phyloP scores from a whole-genome alignment of 1,284 basidiomycete species.

The Wallemia mellicola region DNA sequence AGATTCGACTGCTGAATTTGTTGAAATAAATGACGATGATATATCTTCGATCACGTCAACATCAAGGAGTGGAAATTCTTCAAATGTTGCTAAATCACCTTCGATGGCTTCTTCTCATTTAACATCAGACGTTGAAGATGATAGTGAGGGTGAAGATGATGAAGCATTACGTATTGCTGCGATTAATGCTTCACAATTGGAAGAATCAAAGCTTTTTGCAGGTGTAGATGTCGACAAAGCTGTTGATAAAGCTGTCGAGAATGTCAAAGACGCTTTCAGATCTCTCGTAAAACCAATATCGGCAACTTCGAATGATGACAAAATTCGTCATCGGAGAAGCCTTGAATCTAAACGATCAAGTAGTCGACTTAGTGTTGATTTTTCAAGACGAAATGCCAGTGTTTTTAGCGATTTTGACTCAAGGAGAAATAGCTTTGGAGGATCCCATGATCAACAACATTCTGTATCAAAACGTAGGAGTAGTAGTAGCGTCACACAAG shows the following conservation, averaged over 20 bases:
- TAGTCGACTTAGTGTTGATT: constrained; percentile 1
- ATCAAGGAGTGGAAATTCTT: not conserved
- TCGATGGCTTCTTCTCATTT: not conserved
- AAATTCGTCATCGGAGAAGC: constrained; percentile 1
- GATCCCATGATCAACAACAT: not conserved
- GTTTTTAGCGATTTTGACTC: not conserved
- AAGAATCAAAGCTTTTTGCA: constrained; percentile 4
- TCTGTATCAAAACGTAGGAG: not conserved
- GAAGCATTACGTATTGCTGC: constrained; percentile 2
- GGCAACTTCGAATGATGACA: constrained; percentile 6
- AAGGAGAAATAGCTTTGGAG: not conserved
- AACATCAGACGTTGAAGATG: constrained; percentile 4
- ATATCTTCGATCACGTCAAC: not conserved
- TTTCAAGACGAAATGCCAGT: constrained; percentile 1
- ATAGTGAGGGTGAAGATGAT: constrained; percentile 8
- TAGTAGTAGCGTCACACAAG: not conserved
- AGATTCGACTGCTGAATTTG: constrained; percentile 2
- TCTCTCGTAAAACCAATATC: constrained; percentile 4
- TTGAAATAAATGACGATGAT: not conserved
- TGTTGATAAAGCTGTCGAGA: constrained; percentile 6
- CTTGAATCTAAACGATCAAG: constrained; percentile 2
- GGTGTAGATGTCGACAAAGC: constrained; percentile 5
- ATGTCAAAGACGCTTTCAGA: constrained; percentile 7
- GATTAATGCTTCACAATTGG: constrained; percentile 4
- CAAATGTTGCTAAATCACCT: not conserved